These are phyloP conservation scores for Phyllostachys edulis DNA, from an alignment of 176 grass and related monocot genomes.

Conservation along the genomic window DNA sequence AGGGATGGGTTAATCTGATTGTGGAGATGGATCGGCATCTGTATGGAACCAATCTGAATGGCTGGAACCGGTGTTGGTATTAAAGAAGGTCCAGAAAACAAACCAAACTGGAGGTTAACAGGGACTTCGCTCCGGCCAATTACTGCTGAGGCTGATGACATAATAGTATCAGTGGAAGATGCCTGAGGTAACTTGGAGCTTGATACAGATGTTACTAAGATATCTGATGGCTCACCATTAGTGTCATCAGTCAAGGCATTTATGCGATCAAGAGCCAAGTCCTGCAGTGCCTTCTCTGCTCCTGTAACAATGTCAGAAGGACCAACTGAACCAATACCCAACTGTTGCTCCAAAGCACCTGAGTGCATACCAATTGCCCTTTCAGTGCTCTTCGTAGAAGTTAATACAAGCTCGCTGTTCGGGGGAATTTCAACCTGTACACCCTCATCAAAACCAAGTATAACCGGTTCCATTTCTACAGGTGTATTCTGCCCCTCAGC, in stretches of 20 bases:
- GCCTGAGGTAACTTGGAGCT: constrained; percentile 53
- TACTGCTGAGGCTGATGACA: constrained; percentile 44
- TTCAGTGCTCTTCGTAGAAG: constrained; percentile 51
- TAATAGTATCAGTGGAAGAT: constrained; percentile 37
- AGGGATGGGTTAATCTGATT: constrained; percentile 62
- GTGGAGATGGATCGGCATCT: constrained; percentile 95
- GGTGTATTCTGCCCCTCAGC: constrained; percentile 41
- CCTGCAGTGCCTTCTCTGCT: constrained; percentile 59
- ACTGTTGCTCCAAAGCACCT: constrained; percentile 41
- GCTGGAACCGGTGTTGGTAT: constrained; percentile 86
- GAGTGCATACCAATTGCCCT: constrained; percentile 39
- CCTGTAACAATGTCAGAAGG: constrained; percentile 47
- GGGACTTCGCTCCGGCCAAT: constrained; percentile 58
- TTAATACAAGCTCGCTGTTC: constrained; percentile 60
- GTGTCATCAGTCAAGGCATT: constrained; percentile 36
- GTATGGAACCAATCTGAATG: constrained; percentile 98
- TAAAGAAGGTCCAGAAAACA: constrained; percentile 93
- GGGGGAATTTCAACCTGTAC: constrained; percentile 81
- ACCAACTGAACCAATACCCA: constrained; percentile 34
- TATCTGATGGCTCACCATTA: constrained; percentile 38
- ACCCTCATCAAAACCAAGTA: constrained; percentile 93
- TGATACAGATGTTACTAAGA: constrained; percentile 33
- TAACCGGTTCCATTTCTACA: constrained; percentile 68
- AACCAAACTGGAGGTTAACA: constrained; percentile 79
- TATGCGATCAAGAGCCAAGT: constrained; percentile 61